Evolutionary conservation across 805 yeast genomes (phyloP), one percentile per base, ranked within the genome.

Genomic region (Yarrowia hollandica): DNA sequence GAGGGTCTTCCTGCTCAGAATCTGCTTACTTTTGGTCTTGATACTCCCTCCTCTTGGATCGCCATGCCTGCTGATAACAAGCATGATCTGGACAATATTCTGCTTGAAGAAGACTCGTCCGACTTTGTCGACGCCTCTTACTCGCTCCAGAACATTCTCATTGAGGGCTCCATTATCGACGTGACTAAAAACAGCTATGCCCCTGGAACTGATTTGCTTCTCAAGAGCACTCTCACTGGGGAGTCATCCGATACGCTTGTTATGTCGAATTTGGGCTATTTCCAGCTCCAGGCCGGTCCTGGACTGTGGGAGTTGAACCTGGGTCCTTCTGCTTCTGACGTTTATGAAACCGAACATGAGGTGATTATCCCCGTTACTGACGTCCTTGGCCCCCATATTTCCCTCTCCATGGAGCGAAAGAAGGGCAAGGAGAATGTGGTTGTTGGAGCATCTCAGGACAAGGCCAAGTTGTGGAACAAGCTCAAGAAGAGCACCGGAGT

Each of bases 221-320:
- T 83, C 1, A 64, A 10, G 61, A 64, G 33, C 48, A 64, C 10
- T 62, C 67, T 46, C 18, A 67, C 52, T 3, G 28, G 34, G 2
- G 61, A 42, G 9, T 7, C 63, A 1, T 56, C 62, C 7, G 89
- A 84, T 63, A 85, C 96, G 0, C 75, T 72, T 34, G 83, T 90
- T 1, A 87, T 92, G 94, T 79, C 84, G 1, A 85, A 87, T 35
- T 75, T 85, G 62, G 97, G 97, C 0, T 92, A 92, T 70, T 81
- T 86, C 58, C 97, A 91, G 71, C 74, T 94, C 44, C 81, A 81
- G 62, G 83, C 86, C 0, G 76, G 75, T 54, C 94, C 95, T 0
- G 96, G 96, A 0, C 44, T 76, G 3, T 88, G 88, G 85, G 69
- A 72, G 1, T 68, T 88, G n/a, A 64, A 66, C 1, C 66, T 84